Conservation (phyloP, 2,329 filamentous ascomycete genomes). For the Aspergillus sp. region DNA sequence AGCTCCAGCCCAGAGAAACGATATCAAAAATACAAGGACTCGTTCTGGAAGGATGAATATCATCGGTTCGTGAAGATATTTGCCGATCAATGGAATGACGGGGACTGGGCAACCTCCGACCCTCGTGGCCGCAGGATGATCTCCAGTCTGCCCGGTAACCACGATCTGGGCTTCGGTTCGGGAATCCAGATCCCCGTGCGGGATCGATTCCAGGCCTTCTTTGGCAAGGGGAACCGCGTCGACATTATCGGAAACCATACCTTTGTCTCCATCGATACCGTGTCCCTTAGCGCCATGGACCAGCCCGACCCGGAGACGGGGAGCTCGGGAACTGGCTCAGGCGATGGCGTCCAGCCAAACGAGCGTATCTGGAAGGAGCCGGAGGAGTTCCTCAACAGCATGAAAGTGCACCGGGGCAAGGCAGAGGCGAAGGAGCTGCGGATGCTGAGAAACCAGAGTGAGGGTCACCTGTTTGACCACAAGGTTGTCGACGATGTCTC, state of each 20-base stretch:
- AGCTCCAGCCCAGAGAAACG: conserved; percentile 62
- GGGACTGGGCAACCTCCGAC: conserved; percentile 54
- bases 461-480: conserved; percentile 57
- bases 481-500: conserved; percentile 58
- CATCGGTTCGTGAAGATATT: conserved; percentile 83
- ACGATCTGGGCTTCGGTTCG: conserved; percentile 87
- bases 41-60: conserved; percentile 86
- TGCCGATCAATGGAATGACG: conserved; percentile 64
- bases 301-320: conserved; percentile 51
- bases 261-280: conserved; percentile 84
- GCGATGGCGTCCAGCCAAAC: conserved; percentile 50
- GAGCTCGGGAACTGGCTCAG: conserved; percentile 43
- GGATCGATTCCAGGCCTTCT: conserved; percentile 80
- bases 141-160: conserved; percentile 85
- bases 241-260: conserved; percentile 94
- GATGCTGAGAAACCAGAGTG: conserved; percentile 59
- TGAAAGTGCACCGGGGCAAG: conserved; percentile 63
- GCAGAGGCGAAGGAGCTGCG: conserved; percentile 68
- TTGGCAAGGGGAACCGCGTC: conserved; percentile 86
- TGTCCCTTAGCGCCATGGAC: conserved; percentile 77
- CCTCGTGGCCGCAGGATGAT: conserved; percentile 74
- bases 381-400: conserved; percentile 69
- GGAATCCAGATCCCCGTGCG: conserved; percentile 79
- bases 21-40: conserved; percentile 72
- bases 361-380: conserved; percentile 71